Conservation (phyloP, 768 basidiomycete species). For the Nevesoporus exiguus region DNA sequence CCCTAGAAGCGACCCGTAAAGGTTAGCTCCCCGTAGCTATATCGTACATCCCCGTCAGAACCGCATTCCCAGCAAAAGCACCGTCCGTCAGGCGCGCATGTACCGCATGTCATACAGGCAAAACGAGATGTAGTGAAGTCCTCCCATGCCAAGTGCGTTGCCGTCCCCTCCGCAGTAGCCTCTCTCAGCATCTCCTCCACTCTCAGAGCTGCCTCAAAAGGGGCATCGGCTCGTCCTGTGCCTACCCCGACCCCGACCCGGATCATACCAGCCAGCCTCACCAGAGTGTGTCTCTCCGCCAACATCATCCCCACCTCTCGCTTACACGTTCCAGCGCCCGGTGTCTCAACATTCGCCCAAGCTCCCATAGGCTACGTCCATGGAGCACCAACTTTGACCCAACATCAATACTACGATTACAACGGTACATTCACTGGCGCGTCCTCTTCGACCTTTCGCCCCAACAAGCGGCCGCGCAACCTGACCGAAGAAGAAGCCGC, state of each 20-base stretch:
- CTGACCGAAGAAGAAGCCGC: constrained; percentile 83
- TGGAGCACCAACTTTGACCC: constrained; percentile 45
- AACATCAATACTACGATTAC: constrained; percentile 75
- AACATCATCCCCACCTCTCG: not conserved
- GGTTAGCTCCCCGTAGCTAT: constrained; percentile 41
- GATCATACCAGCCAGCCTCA: constrained; percentile 40
- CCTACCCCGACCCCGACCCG: constrained; percentile 76
- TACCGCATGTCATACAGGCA: constrained; percentile 77
- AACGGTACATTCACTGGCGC: constrained; percentile 64
- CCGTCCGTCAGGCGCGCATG: constrained; percentile 81
- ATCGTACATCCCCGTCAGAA: constrained; percentile 11
- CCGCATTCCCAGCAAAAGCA: constrained; percentile 56
- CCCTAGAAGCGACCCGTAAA: constrained; percentile 46
- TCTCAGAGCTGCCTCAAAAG: constrained; percentile 77
- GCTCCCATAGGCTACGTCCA: constrained; percentile 38
- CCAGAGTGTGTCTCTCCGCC: constrained; percentile 20
- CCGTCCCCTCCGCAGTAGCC: constrained; percentile 7
- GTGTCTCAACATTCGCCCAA: constrained; percentile 37
- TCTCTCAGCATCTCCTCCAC: not conserved
- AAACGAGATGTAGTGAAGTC: constrained; percentile 79
- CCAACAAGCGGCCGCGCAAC: constrained; percentile 71
- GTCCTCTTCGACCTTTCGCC: constrained; percentile 75
- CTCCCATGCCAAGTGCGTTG: constrained; percentile 71
- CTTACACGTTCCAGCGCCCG: constrained; percentile 26
- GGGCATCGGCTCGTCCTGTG: constrained; percentile 64